Base-by-base conservation (phyloP, 2,329 filamentous ascomycete genomes). In the Sodiomyces alkalinus region DNA sequence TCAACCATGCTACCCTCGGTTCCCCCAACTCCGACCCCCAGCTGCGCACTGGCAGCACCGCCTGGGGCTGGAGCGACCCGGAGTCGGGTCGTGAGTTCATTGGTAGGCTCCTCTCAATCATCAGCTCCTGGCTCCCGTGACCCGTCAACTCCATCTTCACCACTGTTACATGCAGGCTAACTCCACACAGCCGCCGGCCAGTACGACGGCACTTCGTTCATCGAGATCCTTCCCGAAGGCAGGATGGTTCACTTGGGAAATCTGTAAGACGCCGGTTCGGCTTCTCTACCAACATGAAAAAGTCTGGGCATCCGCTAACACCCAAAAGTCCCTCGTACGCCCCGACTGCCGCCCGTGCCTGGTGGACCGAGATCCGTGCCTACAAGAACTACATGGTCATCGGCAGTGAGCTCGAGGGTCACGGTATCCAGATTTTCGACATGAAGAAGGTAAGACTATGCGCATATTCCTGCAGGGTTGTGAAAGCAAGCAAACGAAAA, bases 391-490 rank as follows among this genome's bases (percentile, higher is more conserved):
- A 40, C 33, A 33, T 46, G 17, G 36, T 53, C 26, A 46, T 55
- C 16, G 51, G 51, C 17, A 49, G 44, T 27, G 51, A 55, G 39
- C 56, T 60, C 4, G 37, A 39, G n/a, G 43, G 49, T 30, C 68
- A 73, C 39, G 62, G 63, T 17, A 57, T 74, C 15, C 69, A 74
- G 46, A 63, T 74, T 42, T 74, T 74, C 36, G 68, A 74, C 38
- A 55, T 71, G 59, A 62, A 27, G 51, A 4, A 62, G 29, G 52
- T 68, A n/a, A n/a, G n/a, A n/a, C 52, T 8, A 47, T 42, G 6
- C 47, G 33, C 28, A 37, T 33, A 18, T 3, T 7, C 1, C 38
- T n/a, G n/a, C n/a, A n/a, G n/a, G n/a, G n/a, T n/a, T n/a, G n/a
- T n/a, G n/a, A n/a, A n/a, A n/a, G n/a, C n/a, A n/a, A n/a, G n/a